Evolutionary conservation across 108 stramenopile genomes (phyloP).

Genomic region (Conticribra weissflogii): DNA sequence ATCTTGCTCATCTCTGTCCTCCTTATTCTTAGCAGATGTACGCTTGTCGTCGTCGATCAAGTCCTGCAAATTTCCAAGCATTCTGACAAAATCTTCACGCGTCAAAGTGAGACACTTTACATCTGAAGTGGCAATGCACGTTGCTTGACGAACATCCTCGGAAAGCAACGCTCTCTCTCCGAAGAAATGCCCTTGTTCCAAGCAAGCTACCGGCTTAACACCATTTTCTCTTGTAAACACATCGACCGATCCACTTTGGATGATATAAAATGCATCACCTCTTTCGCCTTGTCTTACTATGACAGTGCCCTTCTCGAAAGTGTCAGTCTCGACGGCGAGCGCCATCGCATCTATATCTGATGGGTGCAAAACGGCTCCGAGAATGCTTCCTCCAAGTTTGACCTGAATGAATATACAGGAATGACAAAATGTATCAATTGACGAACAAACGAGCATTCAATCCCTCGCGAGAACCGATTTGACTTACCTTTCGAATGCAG

Average conservation of each 20-base stretch:
- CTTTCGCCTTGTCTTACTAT: slow-evolving; percentile 90
- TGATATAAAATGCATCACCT: slow-evolving; percentile 89
- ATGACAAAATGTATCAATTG: not conserved
- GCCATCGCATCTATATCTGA: slow-evolving; percentile 75
- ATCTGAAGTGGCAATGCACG: slow-evolving; percentile 70
- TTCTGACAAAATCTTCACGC: slow-evolving; percentile 73
- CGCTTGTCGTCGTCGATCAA: slow-evolving; percentile 45
- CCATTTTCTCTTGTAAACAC: slow-evolving; percentile 65
- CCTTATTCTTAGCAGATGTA: slow-evolving; percentile 7
- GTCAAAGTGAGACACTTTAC: slow-evolving; percentile 53
- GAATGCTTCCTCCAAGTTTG: slow-evolving; percentile 63
- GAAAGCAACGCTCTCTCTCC: slow-evolving; percentile 85
- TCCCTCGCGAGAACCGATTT: no score
- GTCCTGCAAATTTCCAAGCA: slow-evolving; percentile 78
- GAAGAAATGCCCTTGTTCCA: slow-evolving; percentile 83
- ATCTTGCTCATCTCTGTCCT: slow-evolving; percentile 6
- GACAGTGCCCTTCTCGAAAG: slow-evolving; percentile 73
- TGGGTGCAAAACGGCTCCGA: slow-evolving; percentile 63
- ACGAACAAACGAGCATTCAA: no score
- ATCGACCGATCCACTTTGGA: slow-evolving; percentile 76
- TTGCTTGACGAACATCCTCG: slow-evolving; percentile 76
- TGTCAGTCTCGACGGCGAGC: slow-evolving; percentile 56
- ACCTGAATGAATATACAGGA: slow-evolving; percentile 24
- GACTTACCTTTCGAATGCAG: slow-evolving; percentile 58
- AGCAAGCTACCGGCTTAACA: slow-evolving; percentile 55